These are phyloP conservation scores for Penicillium longicatenatum DNA, from an alignment of 495 filamentous ascomycete species.

Conservation along the genomic window DNA sequence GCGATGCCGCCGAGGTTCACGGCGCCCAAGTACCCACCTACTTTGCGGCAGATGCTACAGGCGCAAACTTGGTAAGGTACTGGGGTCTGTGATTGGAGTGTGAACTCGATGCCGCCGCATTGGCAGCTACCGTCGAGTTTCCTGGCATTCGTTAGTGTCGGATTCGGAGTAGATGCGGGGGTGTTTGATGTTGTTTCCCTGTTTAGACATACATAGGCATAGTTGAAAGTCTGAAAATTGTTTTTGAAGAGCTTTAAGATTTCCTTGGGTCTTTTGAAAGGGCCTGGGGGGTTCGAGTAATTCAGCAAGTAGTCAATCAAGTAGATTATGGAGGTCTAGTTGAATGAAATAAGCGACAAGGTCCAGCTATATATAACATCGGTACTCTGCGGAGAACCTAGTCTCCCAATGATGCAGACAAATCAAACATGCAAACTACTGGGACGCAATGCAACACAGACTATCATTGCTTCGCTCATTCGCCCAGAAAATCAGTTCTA, in stretches of 20 bases:
- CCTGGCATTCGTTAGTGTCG: constrained; percentile 26
- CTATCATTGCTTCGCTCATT: constrained; percentile 6
- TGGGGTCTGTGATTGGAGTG: constrained; percentile 51
- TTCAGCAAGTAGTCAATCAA: neutral
- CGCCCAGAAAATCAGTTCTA: constrained; percentile 3
- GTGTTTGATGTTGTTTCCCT: neutral
- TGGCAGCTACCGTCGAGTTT: constrained; percentile 57
- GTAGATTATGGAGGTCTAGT: neutral
- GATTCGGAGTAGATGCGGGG: neutral
- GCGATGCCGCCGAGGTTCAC: constrained; percentile 56
- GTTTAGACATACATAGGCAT: constrained; percentile 32
- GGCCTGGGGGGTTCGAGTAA: too few species aligned
- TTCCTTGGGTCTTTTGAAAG: too few species aligned
- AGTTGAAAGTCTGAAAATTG: too few species aligned
- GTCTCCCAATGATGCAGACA: neutral
- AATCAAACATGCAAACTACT: constrained; percentile 1
- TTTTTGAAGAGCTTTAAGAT: too few species aligned
- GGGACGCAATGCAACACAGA: neutral
- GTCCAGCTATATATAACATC: neutral
- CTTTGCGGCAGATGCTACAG: constrained; percentile 59
- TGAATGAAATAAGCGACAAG: neutral
- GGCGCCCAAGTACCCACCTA: constrained; percentile 49
- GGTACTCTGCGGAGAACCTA: neutral
- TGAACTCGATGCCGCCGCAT: constrained; percentile 55
- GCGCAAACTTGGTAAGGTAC: constrained; percentile 59